Evolutionary conservation across 2,329 filamentous ascomycete genomes (phyloP).

Genomic region (Cladophialophora exuberans): DNA sequence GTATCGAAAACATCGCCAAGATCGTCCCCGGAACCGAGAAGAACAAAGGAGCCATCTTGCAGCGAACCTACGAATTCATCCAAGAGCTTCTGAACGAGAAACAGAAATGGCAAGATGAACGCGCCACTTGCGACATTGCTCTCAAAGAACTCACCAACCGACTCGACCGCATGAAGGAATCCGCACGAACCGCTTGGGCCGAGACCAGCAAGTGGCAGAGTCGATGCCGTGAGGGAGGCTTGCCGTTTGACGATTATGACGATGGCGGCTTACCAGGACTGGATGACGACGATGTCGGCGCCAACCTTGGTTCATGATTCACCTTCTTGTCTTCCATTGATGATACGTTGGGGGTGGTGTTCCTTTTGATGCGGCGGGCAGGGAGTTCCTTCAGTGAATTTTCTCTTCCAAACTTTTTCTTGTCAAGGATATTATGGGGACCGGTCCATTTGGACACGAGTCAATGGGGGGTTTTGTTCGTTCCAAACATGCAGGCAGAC

Average conservation of each 20-base stretch:
- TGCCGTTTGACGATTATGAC: constrained; percentile 54
- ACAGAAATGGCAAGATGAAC: constrained; percentile 43
- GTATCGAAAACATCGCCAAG: constrained; percentile 96
- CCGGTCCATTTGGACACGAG: too few species aligned
- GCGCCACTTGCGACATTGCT: constrained; percentile 49
- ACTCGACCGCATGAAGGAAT: constrained; percentile 91
- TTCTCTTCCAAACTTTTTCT: too few species aligned
- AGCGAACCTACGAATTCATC: constrained; percentile 92
- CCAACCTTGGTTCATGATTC: constrained; percentile 9
- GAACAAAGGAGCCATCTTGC: constrained; percentile 96
- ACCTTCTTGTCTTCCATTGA: not conserved
- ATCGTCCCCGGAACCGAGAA: constrained; percentile 98
- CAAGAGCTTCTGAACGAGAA: constrained; percentile 64
- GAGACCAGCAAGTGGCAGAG: constrained; percentile 71
- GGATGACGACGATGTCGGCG: constrained; percentile 23
- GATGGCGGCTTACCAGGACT: constrained; percentile 21
- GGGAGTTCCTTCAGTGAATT: not conserved
- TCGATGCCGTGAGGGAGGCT: constrained; percentile 50
- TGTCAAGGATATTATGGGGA: too few species aligned
- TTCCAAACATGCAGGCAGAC: too few species aligned
- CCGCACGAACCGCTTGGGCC: constrained; percentile 84
- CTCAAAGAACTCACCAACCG: constrained; percentile 87
- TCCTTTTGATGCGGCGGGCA: not conserved
- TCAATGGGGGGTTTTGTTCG: too few species aligned
- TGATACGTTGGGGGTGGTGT: not conserved